Evolutionary conservation across 1,284 basidiomycete genomes (phyloP).

Genomic region (Cryptococcus amylolentus): DNA sequence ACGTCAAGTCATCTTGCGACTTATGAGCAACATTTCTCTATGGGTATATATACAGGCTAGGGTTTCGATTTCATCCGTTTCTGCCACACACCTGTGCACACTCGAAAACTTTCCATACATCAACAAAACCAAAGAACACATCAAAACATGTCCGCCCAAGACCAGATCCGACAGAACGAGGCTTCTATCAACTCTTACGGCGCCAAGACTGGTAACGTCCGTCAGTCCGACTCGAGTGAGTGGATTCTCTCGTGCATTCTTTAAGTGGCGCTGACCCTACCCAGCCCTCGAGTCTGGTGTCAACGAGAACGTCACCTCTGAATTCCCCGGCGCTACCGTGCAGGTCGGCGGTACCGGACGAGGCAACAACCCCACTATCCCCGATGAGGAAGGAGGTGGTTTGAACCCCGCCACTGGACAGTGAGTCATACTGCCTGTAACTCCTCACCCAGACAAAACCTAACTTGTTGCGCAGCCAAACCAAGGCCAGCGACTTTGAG

Average conservation of each 20-base stretch:
- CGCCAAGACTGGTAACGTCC: conserved; percentile 12
- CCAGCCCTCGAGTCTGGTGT: conserved; percentile 28
- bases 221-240: conserved; percentile 22
- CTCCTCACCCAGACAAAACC: background rate
- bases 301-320: conserved; percentile 26
- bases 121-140: too few species aligned
- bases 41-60: too few species aligned
- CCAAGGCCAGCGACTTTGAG: conserved; percentile 31
- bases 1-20: too few species aligned
- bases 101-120: too few species aligned
- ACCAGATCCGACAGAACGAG: conserved; percentile 15
- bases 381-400: conserved; percentile 30
- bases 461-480: conserved; percentile 13
- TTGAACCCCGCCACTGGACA: conserved; percentile 25
- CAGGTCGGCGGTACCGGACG: conserved; percentile 29
- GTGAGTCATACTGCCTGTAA: conserved; percentile 13
- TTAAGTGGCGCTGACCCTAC: background rate
- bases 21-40: too few species aligned
- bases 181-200: conserved; percentile 18
- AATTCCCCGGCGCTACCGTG: conserved; percentile 31
- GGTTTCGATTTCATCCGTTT: too few species aligned
- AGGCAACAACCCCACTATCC: conserved; percentile 30
- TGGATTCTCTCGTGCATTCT: background rate
- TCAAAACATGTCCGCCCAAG: conserved; percentile 16
- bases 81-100: too few species aligned